Conservation (phyloP, 257 asterid genomes). For the Nyctanthes arbortristis region DNA sequence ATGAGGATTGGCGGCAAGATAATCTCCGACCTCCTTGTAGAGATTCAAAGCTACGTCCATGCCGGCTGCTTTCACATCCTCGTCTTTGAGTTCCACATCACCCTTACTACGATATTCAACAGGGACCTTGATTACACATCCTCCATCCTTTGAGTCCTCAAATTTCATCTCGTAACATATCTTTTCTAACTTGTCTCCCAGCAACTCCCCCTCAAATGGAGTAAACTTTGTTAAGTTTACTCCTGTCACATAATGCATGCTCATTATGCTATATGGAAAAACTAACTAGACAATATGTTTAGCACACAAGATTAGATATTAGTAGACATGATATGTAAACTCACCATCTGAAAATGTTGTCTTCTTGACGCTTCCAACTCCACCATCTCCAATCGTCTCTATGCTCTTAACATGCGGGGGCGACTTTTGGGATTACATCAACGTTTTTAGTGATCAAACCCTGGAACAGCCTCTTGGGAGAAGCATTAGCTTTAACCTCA, state of each 20-base stretch:
- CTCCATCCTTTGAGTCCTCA: conserved; percentile 31
- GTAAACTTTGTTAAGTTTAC: conserved; percentile 22
- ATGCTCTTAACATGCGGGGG: too few relatives aligned
- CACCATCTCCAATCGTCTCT: too few relatives aligned
- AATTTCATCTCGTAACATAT: conserved; percentile 26
- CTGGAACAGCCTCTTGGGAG: too few relatives aligned
- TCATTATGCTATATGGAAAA: not conserved
- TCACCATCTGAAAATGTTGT: too few relatives aligned
- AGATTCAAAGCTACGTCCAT: conserved; percentile 2
- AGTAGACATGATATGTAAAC: not conserved
- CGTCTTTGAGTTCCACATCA: conserved; percentile 11
- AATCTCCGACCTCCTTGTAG: conserved; percentile 33
- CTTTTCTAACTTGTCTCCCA: conserved; percentile 33
- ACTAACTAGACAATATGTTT: not conserved
- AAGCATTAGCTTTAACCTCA: too few relatives aligned
- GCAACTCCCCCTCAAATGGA: conserved; percentile 21
- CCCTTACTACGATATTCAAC: conserved; percentile 35
- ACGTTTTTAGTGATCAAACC: too few relatives aligned
- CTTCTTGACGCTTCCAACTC: too few relatives aligned
- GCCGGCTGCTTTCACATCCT: conserved; percentile 5
- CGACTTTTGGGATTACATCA: too few relatives aligned
- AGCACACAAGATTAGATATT: not conserved
- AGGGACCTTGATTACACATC: conserved; percentile 26
- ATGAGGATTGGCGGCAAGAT: conserved; percentile 30
- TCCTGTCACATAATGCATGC: not conserved